phyloP scores from a whole-genome alignment of 345 rosid genomes.

The Gossypioides kirkii region DNA sequence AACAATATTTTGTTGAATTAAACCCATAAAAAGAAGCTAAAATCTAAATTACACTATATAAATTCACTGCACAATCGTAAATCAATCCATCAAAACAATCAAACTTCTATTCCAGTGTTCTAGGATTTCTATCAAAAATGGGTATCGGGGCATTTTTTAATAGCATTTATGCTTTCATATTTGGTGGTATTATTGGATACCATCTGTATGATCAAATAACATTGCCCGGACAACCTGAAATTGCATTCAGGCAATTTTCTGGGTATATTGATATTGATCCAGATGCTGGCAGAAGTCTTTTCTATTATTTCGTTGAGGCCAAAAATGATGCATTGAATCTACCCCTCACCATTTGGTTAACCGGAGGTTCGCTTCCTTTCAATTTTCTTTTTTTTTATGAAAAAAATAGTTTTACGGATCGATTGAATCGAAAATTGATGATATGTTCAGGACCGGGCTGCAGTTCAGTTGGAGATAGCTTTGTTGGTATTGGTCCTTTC shows the following conservation, averaged over 20 bases:
- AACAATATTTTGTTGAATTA: too few relatives aligned
- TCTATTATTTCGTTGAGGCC: constrained; percentile 8
- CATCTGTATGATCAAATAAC: neutral
- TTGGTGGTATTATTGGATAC: neutral
- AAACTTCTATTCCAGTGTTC: too few relatives aligned
- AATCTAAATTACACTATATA: neutral
- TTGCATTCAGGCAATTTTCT: neutral
- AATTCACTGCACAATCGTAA: neutral
- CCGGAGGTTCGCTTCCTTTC: neutral
- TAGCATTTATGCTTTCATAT: neutral
- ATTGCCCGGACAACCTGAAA: constrained; percentile 1
- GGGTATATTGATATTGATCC: neutral
- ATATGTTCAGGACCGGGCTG: neutral
- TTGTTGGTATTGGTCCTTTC: constrained; percentile 8
- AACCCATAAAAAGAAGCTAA: too few relatives aligned
- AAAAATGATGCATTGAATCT: neutral
- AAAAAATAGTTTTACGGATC: too few relatives aligned
- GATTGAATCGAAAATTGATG: neutral
- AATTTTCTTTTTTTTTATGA: too few relatives aligned
- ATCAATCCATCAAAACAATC: neutral
- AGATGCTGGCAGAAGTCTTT: neutral
- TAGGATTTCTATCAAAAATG: neutral
- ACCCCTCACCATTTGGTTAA: neutral
- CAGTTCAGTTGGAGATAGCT: neutral
- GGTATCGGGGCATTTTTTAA: neutral